Conservation (phyloP, 2,329 filamentous ascomycete species). For the Epichloe brachyelytri region DNA sequence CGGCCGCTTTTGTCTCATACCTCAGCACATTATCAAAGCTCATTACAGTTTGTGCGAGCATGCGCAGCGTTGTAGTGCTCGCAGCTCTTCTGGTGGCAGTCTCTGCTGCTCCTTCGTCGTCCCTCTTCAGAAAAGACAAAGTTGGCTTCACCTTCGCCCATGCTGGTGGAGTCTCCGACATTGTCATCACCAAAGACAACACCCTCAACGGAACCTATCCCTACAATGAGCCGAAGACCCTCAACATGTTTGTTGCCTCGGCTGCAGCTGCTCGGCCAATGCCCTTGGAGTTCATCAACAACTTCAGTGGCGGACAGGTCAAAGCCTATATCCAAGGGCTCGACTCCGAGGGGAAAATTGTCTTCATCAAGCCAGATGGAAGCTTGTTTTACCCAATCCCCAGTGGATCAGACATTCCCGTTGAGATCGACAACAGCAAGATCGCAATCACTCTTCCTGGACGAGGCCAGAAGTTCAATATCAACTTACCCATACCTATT, state of each 20-base stretch:
- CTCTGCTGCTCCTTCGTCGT: slow-evolving; percentile 8
- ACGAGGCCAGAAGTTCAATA: slow-evolving; percentile 22
- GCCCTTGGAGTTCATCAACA: slow-evolving; percentile 28
- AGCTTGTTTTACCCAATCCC: slow-evolving; percentile 29
- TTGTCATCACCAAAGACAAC: slow-evolving; percentile 25
- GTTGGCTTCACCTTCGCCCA: slow-evolving; percentile 18
- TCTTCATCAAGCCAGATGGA: slow-evolving; percentile 30
- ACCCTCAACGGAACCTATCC: slow-evolving; percentile 26
- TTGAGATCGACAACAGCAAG: slow-evolving; percentile 21
- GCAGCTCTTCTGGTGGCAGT: slow-evolving; percentile 10
- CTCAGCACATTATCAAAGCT: not conserved
- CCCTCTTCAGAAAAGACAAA: not conserved
- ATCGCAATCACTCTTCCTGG: slow-evolving; percentile 30
- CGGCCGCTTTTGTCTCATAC: not conserved
- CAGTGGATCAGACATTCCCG: slow-evolving; percentile 20
- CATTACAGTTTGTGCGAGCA: not conserved
- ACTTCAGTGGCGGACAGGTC: slow-evolving; percentile 23
- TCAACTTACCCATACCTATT: slow-evolving; percentile 28
- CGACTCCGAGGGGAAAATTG: slow-evolving; percentile 25
- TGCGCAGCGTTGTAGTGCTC: slow-evolving; percentile 5
- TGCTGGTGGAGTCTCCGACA: slow-evolving; percentile 18
- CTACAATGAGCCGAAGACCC: slow-evolving; percentile 4
- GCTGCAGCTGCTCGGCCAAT: slow-evolving; percentile 8
- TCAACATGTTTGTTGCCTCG: not conserved
- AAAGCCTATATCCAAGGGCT: slow-evolving; percentile 34